Percentiles rank a stretch among this genome's conserved stretches.
Conservation (phyloP, 2,329 filamentous ascomycete species). For the Pyrenochaeta sp. region DNA sequence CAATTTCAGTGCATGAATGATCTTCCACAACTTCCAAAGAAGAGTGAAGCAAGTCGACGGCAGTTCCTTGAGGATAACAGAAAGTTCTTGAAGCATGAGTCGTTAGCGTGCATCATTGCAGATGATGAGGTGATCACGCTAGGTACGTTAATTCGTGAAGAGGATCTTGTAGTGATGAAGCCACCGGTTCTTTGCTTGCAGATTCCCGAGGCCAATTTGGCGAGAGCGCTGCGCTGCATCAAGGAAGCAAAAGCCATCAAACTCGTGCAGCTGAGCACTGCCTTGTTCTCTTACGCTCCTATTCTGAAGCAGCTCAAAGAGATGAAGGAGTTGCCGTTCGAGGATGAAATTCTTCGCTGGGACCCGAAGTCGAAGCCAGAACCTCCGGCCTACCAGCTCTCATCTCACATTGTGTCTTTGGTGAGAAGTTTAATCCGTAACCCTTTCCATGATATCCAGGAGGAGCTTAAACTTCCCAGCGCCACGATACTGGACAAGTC, state of each 20-base stretch:
- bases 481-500: slow-evolving; percentile 56
- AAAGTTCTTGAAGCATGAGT: slow-evolving; percentile 65
- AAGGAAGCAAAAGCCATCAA: slow-evolving; percentile 42
- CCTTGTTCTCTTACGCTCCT: slow-evolving; percentile 75
- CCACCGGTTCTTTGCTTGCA: slow-evolving; percentile 57
- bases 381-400: slow-evolving; percentile 33
- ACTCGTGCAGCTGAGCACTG: slow-evolving; percentile 70
- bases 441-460: neutral
- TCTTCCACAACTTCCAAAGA: slow-evolving; percentile 54
- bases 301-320: slow-evolving; percentile 68
- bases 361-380: slow-evolving; percentile 19
- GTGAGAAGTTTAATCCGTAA: slow-evolving; percentile 3
- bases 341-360: slow-evolving; percentile 60
- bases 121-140: neutral
- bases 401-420: slow-evolving; percentile 23
- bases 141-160: neutral
- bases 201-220: slow-evolving; percentile 56
- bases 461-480: neutral
- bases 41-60: slow-evolving; percentile 49
- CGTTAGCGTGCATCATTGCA: slow-evolving; percentile 36
- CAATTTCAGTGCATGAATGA: slow-evolving; percentile 54
- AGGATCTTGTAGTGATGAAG: neutral
- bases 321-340: slow-evolving; percentile 65
- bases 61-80: slow-evolving; percentile 56
- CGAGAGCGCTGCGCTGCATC: slow-evolving; percentile 53